Evolutionary conservation across 495 filamentous ascomycete species (phyloP).

Genomic region (Talaromyces wortmannii): DNA sequence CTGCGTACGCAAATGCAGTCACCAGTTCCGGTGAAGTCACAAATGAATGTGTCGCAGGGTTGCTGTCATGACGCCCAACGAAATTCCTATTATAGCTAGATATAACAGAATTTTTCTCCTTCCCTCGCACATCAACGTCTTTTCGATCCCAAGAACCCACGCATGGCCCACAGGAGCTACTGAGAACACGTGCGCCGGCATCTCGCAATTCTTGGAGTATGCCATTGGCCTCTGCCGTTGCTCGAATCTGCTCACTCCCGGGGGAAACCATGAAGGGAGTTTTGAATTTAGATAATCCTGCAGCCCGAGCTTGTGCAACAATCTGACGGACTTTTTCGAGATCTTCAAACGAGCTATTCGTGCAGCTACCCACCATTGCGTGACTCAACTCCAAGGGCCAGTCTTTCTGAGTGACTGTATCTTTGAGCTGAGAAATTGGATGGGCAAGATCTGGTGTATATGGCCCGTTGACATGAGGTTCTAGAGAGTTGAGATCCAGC

Average conservation of each 20-base stretch:
- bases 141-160: conserved; percentile 74
- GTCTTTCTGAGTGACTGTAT: conserved; percentile 70
- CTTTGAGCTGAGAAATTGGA: conserved; percentile 81
- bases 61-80: conserved; percentile 86
- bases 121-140: conserved; percentile 75
- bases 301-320: conserved; percentile 74
- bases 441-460: conserved; percentile 92
- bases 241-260: conserved; percentile 85
- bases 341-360: conserved; percentile 91
- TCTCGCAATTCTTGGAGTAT: conserved; percentile 82
- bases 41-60: conserved; percentile 39
- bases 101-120: conserved; percentile 78
- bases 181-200: conserved; percentile 77
- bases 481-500: conserved; percentile 76
- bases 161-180: conserved; percentile 74
- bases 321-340: conserved; percentile 82
- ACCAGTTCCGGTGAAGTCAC: conserved; percentile 14
- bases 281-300: conserved; percentile 74
- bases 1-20: conserved; percentile 14
- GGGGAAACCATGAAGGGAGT: conserved; percentile 79
- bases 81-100: conserved; percentile 90
- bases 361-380: conserved; percentile 78
- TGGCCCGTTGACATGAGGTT: conserved; percentile 90
- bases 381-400: conserved; percentile 93
- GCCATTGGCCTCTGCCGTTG: conserved; percentile 78